Percentiles rank a stretch among this genome's conserved stretches.
Conservation (phyloP, 305 asterid species). For the Vinca major region DNA sequence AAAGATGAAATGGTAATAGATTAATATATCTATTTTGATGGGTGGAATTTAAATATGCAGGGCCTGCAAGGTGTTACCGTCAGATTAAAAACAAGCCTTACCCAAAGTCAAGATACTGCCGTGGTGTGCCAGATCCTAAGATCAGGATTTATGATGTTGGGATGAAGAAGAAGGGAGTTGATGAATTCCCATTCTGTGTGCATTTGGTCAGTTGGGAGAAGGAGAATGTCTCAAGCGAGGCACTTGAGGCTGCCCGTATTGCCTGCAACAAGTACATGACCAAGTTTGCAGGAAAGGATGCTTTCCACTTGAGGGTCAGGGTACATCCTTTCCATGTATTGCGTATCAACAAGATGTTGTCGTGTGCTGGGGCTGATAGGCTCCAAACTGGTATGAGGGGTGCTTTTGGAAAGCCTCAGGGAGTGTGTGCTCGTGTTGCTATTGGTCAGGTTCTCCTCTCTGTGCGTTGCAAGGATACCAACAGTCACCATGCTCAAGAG, state of each 20-base stretch:
- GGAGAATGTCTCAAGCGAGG: constrained; percentile 42
- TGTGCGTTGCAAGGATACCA: constrained; percentile 30
- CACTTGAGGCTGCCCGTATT: constrained; percentile 38
- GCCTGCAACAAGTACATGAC: constrained; percentile 43
- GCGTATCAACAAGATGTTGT: constrained; percentile 40
- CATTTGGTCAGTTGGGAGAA: constrained; percentile 38
- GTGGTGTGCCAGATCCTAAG: constrained; percentile 36
- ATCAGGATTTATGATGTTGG: constrained; percentile 34
- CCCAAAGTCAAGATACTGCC: constrained; percentile 34
- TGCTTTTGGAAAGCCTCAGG: constrained; percentile 33
- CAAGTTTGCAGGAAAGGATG: constrained; percentile 36
- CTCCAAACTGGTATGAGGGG: constrained; percentile 40
- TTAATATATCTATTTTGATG: background rate
- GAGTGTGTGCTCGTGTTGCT: constrained; percentile 32
- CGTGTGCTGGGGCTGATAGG: constrained; percentile 43
- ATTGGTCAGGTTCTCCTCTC: constrained; percentile 35
- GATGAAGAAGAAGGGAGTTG: constrained; percentile 35
- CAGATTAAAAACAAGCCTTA: constrained; percentile 39
- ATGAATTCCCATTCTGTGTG: constrained; percentile 35
- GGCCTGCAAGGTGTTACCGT: constrained; percentile 38
- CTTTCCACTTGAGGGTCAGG: constrained; percentile 37
- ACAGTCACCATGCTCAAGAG: constrained; percentile 29
- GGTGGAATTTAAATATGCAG: constrained; percentile 1
- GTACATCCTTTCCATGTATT: constrained; percentile 38
- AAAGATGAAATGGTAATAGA: background rate